Evolutionary conservation across 768 basidiomycete species (phyloP).

Genomic region (Leccinum ochraceum): DNA sequence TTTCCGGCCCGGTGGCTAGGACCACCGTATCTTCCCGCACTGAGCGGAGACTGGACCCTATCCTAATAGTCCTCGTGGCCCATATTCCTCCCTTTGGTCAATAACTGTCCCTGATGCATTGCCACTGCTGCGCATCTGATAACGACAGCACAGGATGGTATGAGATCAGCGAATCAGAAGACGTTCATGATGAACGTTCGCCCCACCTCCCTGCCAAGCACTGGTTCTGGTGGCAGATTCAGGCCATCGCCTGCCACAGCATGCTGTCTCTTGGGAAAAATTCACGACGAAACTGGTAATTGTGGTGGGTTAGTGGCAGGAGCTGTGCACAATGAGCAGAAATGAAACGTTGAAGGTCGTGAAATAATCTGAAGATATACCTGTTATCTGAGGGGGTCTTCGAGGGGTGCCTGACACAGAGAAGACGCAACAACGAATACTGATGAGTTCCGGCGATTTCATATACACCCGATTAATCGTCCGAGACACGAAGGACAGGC

Average conservation of each 20-base stretch:
- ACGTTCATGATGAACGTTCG: neutral
- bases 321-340: neutral
- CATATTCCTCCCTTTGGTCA: too few species aligned
- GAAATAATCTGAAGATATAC: neutral
- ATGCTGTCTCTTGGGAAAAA: neutral
- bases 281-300: neutral
- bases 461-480: too few species aligned
- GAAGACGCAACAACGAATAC: neutral
- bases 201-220: neutral
- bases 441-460: neutral
- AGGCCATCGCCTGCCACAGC: neutral
- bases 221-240: neutral
- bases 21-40: too few species aligned
- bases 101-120: too few species aligned
- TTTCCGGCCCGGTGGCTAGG: neutral
- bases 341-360: neutral
- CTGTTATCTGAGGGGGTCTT: too few species aligned
- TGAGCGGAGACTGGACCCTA: too few species aligned
- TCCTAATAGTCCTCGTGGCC: neutral
- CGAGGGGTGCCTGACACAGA: neutral
- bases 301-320: slow-evolving; percentile 1
- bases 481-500: too few species aligned
- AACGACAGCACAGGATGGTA: neutral
- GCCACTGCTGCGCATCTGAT: too few species aligned
- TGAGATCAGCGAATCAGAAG: neutral